These are phyloP conservation scores for Podaxis carcinomalis DNA, from an alignment of 768 basidiomycete genomes.

Conservation along the genomic window DNA sequence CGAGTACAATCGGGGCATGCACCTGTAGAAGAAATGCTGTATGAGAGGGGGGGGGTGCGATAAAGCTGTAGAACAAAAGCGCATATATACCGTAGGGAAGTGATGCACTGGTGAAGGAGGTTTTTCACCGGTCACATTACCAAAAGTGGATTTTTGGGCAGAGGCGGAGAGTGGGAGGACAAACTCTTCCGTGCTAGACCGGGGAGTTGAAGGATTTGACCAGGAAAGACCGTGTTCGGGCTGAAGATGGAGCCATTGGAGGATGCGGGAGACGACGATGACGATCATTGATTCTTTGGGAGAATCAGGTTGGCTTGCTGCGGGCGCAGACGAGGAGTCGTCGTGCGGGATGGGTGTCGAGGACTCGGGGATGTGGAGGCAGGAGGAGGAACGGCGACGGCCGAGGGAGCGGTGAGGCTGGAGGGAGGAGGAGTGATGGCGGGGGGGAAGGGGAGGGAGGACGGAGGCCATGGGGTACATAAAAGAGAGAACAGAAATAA, in stretches of 20 bases:
- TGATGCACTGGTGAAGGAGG: constrained; percentile 20
- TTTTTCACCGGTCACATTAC: constrained; percentile 31
- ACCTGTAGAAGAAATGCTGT: constrained; percentile 21
- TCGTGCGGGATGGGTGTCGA: constrained; percentile 3
- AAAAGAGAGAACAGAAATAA: constrained; percentile 1
- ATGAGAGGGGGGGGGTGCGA: not conserved
- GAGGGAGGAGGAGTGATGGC: constrained; percentile 57
- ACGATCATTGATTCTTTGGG: constrained; percentile 40
- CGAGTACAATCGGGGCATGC: constrained; percentile 36
- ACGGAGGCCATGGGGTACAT: constrained; percentile 11
- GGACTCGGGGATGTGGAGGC: constrained; percentile 29
- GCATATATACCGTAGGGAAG: constrained; percentile 30
- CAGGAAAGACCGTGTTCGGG: constrained; percentile 36
- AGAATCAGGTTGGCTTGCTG: constrained; percentile 9
- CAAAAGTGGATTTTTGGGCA: constrained; percentile 36
- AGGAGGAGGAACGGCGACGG: constrained; percentile 48
- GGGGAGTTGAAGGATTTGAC: constrained; percentile 44
- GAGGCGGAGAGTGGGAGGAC: constrained; percentile 29
- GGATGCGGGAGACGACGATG: constrained; percentile 43
- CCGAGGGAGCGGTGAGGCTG: constrained; percentile 51
- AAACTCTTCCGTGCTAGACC: constrained; percentile 36
- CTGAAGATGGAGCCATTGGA: constrained; percentile 48
- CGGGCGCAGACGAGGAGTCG: constrained; percentile 11
- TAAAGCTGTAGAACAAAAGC: not conserved
- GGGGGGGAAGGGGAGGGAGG: constrained; percentile 32